Conservation (phyloP, 192 early-diverging fungal genomes). For the Lunasporangiospora selenospora region DNA sequence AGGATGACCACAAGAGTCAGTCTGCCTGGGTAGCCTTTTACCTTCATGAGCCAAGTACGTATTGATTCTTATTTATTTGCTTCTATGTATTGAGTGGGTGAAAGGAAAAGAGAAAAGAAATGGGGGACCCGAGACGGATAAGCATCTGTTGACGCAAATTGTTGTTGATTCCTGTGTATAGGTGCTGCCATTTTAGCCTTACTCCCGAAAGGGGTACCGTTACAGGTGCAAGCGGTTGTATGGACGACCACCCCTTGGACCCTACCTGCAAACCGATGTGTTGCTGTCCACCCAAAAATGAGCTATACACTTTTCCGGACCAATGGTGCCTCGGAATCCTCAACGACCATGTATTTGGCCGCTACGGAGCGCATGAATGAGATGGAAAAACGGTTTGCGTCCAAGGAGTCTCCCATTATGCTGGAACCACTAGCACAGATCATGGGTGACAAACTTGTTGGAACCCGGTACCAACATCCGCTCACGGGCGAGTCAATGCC, state of each 20-base stretch:
- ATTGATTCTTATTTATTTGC: too few relatives aligned
- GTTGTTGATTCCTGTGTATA: neutral
- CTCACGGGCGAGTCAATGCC: slow-evolving; percentile 51
- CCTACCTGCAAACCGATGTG: slow-evolving; percentile 69
- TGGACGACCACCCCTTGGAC: slow-evolving; percentile 90
- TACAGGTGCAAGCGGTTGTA: slow-evolving; percentile 55
- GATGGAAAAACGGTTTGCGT: slow-evolving; percentile 22
- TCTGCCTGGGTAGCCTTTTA: slow-evolving; percentile 74
- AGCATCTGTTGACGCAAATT: neutral
- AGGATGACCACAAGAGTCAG: slow-evolving; percentile 68
- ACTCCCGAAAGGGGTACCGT: slow-evolving; percentile 6
- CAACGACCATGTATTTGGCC: slow-evolving; percentile 22
- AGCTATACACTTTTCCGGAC: slow-evolving; percentile 28
- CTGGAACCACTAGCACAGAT: slow-evolving; percentile 16
- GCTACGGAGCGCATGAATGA: slow-evolving; percentile 36
- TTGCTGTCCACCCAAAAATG: slow-evolving; percentile 35
- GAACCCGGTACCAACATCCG: slow-evolving; percentile 62
- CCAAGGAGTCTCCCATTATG: neutral
- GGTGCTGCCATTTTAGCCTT: neutral
- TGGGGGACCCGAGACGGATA: neutral
- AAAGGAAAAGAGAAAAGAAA: too few relatives aligned
- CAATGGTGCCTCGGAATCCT: slow-evolving; percentile 6
- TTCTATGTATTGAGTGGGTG: too few relatives aligned
- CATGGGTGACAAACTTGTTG: slow-evolving; percentile 58
- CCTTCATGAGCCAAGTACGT: slow-evolving; percentile 52